Conservation (phyloP, 345 rosid genomes). For the Brassica incana region DNA sequence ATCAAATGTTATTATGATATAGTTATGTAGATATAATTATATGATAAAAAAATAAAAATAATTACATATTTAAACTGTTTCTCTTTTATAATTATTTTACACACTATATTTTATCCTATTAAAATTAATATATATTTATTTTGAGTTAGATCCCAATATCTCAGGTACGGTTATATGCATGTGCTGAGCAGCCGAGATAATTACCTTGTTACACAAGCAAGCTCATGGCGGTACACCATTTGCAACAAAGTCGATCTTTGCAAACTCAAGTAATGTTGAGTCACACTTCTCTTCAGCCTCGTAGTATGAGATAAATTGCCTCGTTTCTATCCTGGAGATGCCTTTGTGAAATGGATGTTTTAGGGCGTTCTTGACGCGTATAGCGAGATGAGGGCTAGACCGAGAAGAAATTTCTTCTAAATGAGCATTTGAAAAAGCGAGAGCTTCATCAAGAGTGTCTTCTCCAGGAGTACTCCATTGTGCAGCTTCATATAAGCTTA, state of each 20-base stretch:
- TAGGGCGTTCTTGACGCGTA: conserved; percentile 24
- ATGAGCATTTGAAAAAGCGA: neutral
- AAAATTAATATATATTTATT: too few relatives aligned
- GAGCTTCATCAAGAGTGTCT: conserved; percentile 25
- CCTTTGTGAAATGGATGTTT: conserved; percentile 26
- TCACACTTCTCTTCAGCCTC: neutral
- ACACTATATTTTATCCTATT: too few relatives aligned
- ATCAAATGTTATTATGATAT: too few relatives aligned
- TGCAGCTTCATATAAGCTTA: neutral
- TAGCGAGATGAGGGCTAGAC: conserved; percentile 3
- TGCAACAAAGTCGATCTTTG: conserved; percentile 1
- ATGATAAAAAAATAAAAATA: too few relatives aligned
- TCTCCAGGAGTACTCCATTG: conserved; percentile 1
- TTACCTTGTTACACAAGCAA: conserved; percentile 15
- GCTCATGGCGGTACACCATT: conserved; percentile 25
- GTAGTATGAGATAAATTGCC: neutral
- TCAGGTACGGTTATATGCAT: too few relatives aligned
- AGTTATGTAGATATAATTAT: too few relatives aligned
- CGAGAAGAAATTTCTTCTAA: neutral
- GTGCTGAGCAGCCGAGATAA: neutral
- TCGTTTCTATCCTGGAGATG: neutral
- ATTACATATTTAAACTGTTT: too few relatives aligned
- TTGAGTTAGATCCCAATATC: too few relatives aligned
- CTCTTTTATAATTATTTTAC: too few relatives aligned
- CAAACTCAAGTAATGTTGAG: neutral